Evolutionary conservation across 116 monocot genomes (phyloP), one percentile per base, ranked within the genome.

Genomic region (Cymodocea nodosa): DNA sequence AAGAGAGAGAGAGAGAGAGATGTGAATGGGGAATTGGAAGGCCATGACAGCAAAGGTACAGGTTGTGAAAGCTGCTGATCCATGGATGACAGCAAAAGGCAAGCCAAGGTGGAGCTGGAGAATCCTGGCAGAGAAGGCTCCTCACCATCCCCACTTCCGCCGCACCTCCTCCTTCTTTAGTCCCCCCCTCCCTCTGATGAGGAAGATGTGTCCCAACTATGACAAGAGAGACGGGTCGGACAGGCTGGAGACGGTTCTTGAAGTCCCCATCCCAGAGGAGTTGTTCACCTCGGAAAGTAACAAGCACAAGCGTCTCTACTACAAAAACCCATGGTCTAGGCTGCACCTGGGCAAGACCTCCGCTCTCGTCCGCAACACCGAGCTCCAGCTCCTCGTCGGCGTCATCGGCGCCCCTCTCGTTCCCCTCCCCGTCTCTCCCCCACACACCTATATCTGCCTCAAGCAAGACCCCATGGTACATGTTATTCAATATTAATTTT

Each of bases 311-410:
- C 50, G 51, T 19, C 50, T 37, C 50, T 69, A 39, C 14, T 56
- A 76, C 6, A 77, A 71, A 78, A 85, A 63, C 80, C 24, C 83
- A 0, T 89, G 93, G 93, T 71, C 83, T 73, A 74, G 76, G 6
- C 35, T 81, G 20, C 56, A 48, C 23, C 14, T 16, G 4, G 59
- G 25, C 17, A 25, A 5, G n/a, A 50, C 56, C 44, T 9, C 55
- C 18, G 50, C 60, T 61, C 51, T 44, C 55, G 17, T 66, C 74
- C 37, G 77, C 60, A 34, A 24, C 30, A 68, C 79, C 10, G 81
- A 89, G 71, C 89, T 94, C 15, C 94, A 94, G 75, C 89, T 89
- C 74, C 82, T 94, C 80, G 86, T 89, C 50, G 82, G 84, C 23
- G 89, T 94, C 55, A 64, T 82, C 48, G 89, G 86, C 2, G 86